Conservation (phyloP, 202 grass and related monocot species). For the Brachypodium distachyon region DNA sequence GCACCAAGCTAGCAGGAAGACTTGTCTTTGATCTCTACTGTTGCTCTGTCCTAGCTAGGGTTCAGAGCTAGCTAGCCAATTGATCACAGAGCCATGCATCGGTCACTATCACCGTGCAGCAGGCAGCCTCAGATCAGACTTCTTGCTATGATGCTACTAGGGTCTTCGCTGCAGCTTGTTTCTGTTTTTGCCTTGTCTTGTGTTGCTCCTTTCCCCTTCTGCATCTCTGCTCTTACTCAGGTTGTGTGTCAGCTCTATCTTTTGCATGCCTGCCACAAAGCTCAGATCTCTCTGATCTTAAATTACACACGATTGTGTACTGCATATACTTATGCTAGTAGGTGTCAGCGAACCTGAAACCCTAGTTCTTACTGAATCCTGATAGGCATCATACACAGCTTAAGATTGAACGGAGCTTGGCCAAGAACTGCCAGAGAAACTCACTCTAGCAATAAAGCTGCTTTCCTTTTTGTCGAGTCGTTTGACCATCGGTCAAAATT, state of each 20-base stretch:
- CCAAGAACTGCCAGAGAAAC: background rate
- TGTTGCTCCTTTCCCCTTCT: background rate
- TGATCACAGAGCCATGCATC: background rate
- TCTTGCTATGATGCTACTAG: background rate
- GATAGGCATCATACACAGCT: background rate
- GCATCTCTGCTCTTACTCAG: conserved; percentile 3
- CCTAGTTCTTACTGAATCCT: conserved; percentile 15
- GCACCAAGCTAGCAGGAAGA: background rate
- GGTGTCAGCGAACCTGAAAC: background rate
- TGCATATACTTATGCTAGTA: background rate
- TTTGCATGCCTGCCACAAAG: conserved; percentile 3
- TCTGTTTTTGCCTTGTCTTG: conserved; percentile 2
- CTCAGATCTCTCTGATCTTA: background rate
- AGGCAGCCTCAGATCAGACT: background rate
- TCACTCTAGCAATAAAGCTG: background rate
- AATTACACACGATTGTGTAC: background rate
- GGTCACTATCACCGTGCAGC: background rate
- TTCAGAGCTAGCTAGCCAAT: background rate
- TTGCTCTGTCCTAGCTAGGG: background rate
- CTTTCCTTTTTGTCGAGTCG: background rate
- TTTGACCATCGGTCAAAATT: background rate
- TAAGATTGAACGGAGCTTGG: background rate
- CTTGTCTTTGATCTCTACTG: background rate
- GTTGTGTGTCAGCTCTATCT: conserved; percentile 6
- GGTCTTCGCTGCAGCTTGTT: background rate